A percentile compares a stretch with the other conserved stretches of the same genome.
Conservation (phyloP, 768 basidiomycete species). For the Suillus bovinus region DNA sequence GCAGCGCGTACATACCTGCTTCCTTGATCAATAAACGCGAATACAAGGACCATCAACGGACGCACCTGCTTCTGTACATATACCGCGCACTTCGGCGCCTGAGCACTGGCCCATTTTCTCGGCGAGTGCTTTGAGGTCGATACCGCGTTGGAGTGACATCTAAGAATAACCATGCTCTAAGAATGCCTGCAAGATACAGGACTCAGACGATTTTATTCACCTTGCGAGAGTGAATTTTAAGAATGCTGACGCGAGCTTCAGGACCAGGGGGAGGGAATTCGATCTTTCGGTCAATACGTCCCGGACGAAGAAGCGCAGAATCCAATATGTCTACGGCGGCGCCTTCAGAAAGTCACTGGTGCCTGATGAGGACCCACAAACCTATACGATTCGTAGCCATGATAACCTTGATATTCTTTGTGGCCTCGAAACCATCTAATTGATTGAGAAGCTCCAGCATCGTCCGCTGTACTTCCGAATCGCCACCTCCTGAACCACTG, state of each 20-base stretch:
- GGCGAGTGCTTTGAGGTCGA: constrained; percentile 92
- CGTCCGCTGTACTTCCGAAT: constrained; percentile 88
- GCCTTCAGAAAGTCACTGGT: neutral
- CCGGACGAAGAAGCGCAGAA: constrained; percentile 88
- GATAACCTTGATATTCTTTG: constrained; percentile 85
- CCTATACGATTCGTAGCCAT: constrained; percentile 99
- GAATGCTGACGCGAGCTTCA: constrained; percentile 94
- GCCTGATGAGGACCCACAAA: constrained; percentile 25
- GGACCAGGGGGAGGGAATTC: constrained; percentile 99
- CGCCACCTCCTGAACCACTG: constrained; percentile 72
- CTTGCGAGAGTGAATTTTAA: constrained; percentile 96
- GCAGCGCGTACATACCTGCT: constrained; percentile 92
- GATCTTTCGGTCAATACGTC: constrained; percentile 96
- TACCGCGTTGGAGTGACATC: constrained; percentile 98
- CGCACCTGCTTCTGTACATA: constrained; percentile 94
- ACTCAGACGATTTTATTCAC: constrained; percentile 40
- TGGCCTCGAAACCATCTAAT: constrained; percentile 83
- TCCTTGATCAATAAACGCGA: constrained; percentile 3
- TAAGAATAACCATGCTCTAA: constrained; percentile 27
- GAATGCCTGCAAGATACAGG: neutral
- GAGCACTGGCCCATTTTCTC: constrained; percentile 99
- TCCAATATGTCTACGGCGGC: constrained; percentile 79
- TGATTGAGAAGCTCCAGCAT: constrained; percentile 91
- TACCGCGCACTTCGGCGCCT: constrained; percentile 95
- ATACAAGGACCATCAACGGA: constrained; percentile 8